Conservation (phyloP, 805 yeast genomes). For the Yarrowia osloensis region DNA sequence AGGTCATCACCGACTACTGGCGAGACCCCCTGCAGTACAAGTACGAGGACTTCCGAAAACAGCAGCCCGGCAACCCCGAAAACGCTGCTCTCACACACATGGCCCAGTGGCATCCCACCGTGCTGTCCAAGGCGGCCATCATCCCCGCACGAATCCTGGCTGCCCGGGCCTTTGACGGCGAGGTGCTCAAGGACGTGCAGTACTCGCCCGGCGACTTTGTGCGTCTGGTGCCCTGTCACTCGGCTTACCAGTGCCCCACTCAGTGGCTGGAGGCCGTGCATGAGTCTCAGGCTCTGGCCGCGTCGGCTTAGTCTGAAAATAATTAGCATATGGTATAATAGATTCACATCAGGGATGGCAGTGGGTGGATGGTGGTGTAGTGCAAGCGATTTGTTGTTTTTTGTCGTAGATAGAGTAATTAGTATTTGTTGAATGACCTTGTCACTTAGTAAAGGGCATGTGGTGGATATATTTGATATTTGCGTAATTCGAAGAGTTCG, state of each 20-base stretch:
- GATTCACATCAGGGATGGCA: not conserved
- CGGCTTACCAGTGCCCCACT: slow-evolving; percentile 29
- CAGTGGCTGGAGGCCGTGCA: slow-evolving; percentile 49
- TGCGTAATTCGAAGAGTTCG: too few relatives aligned
- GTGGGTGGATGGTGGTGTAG: not conserved
- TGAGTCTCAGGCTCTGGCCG: slow-evolving; percentile 58
- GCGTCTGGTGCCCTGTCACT: slow-evolving; percentile 56
- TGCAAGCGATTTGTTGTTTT: too few relatives aligned
- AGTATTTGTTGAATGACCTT: too few relatives aligned
- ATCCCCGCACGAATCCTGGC: slow-evolving; percentile 64
- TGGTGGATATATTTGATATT: too few relatives aligned
- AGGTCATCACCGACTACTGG: slow-evolving; percentile 78
- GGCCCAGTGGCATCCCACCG: slow-evolving; percentile 91
- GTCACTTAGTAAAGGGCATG: too few relatives aligned
- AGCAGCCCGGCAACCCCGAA: slow-evolving; percentile 44
- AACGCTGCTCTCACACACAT: slow-evolving; percentile 71
- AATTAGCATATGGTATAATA: slow-evolving; percentile 7
- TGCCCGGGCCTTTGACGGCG: slow-evolving; percentile 38
- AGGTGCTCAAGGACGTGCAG: slow-evolving; percentile 36
- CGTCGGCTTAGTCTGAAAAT: slow-evolving; percentile 48
- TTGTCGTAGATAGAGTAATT: too few relatives aligned
- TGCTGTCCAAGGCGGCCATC: slow-evolving; percentile 70
- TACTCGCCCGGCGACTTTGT: slow-evolving; percentile 46
- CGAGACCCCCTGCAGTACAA: slow-evolving; percentile 67
- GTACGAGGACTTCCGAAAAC: slow-evolving; percentile 56